Evolutionary conservation across 257 asterid species (phyloP), one percentile per base, ranked within the genome.

Genomic region (Plantago elongata): DNA sequence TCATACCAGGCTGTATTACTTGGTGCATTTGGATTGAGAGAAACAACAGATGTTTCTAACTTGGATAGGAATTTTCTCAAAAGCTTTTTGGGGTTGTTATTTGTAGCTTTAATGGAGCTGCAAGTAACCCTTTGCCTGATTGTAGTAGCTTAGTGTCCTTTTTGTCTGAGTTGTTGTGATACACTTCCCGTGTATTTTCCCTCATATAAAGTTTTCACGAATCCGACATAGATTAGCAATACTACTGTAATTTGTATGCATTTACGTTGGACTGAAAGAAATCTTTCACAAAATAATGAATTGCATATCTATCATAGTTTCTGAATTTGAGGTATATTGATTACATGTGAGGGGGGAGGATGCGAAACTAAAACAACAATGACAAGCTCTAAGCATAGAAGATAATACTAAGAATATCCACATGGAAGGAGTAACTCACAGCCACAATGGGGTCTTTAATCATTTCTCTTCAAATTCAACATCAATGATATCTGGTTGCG

Each of bases 381-480:
- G 17, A 68, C 27, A 47, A 49, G 59, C 66, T 47, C 54, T 15
- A 40, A 14, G 34, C 45, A 61, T 63, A 29, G 55, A 62, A 56
- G 47, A 64, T 45, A 64, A 70, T 42, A 56, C 60, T 51, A 67
- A 45, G 60, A 47, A 69, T 61, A 62, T 69, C 78, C 65, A 65
- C 63, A 65, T 47, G 64, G 60, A 58, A 22, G 61, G 51, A 43
- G 63, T 43, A 60, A 48, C 64, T 66, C 65, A 57, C 61, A 16
- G 68, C 71, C 60, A 38, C 58, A 46, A 49, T n/a, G 29, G 12
- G 48, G 48, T 68, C 65, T 54, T 54, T 42, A 43, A 55, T 84
- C 84, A 88, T 81, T 82, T 89, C 75, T 93, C 99, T 79, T 93
- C 97, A 71, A 83, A 89, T 63, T 93, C 99, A 54, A 93, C 96